A percentile compares a stretch with the other conserved stretches of the same genome.
Conservation (phyloP, 2,329 filamentous ascomycete species). For the Ceratocystis harringtonii region DNA sequence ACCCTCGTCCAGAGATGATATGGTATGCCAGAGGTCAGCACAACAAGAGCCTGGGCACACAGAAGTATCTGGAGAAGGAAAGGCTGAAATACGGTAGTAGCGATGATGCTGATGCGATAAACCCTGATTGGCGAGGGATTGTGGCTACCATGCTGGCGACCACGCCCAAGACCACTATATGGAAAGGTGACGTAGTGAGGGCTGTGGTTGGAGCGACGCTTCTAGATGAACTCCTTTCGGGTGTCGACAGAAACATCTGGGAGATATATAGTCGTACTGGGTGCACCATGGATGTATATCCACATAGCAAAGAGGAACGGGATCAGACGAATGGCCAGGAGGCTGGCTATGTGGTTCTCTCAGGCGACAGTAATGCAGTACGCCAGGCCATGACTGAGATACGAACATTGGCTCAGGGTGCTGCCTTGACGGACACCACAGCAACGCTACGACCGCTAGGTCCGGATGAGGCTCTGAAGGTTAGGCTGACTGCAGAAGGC, state of each 20-base stretch:
- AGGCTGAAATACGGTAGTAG: not conserved
- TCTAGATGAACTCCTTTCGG: conserved; percentile 19
- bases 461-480: not conserved
- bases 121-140: conserved; percentile 27
- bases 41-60: conserved; percentile 6
- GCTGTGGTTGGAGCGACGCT: conserved; percentile 26
- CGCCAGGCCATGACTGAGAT: conserved; percentile 20
- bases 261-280: conserved; percentile 23
- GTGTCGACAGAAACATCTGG: conserved; percentile 20
- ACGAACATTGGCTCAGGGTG: conserved; percentile 19
- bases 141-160: conserved; percentile 27
- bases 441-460: conserved; percentile 3
- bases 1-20: not conserved
- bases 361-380: conserved; percentile 25
- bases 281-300: conserved; percentile 19
- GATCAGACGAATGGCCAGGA: not conserved
- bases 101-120: conserved; percentile 9
- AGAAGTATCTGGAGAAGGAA: not conserved
- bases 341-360: conserved; percentile 22
- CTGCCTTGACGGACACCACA: conserved; percentile 25
- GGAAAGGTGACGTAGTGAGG: conserved; percentile 25
- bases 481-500: not conserved
- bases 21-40: not conserved
- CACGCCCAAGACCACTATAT: conserved; percentile 24
- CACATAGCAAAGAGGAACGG: not conserved